phyloP scores from a whole-genome alignment of 192 early-diverging fungal species.

The Thamnidium elegans region DNA sequence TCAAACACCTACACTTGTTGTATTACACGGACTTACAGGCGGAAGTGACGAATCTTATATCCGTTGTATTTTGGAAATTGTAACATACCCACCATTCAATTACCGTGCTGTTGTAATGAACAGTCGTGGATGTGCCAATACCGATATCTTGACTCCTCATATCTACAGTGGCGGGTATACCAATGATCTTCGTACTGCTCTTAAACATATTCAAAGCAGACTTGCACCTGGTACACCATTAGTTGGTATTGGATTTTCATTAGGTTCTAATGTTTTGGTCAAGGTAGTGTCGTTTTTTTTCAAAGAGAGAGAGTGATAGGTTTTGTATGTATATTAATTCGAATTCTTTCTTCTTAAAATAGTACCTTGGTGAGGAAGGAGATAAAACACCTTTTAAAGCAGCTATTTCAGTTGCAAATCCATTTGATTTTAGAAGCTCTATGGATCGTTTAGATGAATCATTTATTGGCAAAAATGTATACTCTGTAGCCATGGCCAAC shows the following conservation, averaged over 20 bases:
- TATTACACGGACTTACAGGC: conserved; percentile 91
- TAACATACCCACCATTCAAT: conserved; percentile 56
- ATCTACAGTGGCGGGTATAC: conserved; percentile 83
- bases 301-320: too few relatives aligned
- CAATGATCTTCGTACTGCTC: conserved; percentile 68
- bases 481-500: conserved; percentile 49
- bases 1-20: conserved; percentile 72
- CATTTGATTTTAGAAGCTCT: conserved; percentile 70
- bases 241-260: conserved; percentile 84
- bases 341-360: not conserved
- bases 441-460: conserved; percentile 31
- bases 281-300: conserved; percentile 61
- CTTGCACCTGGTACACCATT: conserved; percentile 62
- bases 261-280: conserved; percentile 89
- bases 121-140: conserved; percentile 85
- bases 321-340: too few relatives aligned
- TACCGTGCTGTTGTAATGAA: conserved; percentile 86
- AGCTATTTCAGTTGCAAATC: conserved; percentile 81
- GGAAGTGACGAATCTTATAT: conserved; percentile 92
- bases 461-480: conserved; percentile 39
- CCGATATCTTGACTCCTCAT: conserved; percentile 72
- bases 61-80: conserved; percentile 59
- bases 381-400: conserved; percentile 70
- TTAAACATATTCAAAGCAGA: conserved; percentile 52
- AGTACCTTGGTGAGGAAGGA: conserved; percentile 82